phyloP scores from a whole-genome alignment of 2,329 filamentous ascomycete genomes.

The Ophiostoma perfectum region DNA sequence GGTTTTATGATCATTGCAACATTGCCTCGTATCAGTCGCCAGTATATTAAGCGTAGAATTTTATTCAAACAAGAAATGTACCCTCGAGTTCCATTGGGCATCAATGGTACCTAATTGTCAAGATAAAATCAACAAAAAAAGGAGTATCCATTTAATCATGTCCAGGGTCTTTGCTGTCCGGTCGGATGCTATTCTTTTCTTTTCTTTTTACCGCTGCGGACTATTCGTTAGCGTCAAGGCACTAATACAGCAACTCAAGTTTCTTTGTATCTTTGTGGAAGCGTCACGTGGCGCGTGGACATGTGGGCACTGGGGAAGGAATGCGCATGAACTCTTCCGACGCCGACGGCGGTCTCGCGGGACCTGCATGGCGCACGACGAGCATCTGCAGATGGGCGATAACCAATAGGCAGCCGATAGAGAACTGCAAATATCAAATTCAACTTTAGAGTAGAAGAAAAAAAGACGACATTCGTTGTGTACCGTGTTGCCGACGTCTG shows the following conservation, averaged over 20 bases:
- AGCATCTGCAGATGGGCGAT: neutral
- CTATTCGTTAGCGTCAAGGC: neutral
- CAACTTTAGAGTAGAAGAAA: neutral
- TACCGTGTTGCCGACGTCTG: neutral
- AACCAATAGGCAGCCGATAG: neutral
- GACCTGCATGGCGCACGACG: conserved; percentile 5
- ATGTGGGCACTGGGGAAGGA: conserved; percentile 1
- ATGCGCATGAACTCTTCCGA: neutral
- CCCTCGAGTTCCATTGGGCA: neutral
- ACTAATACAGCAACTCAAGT: neutral
- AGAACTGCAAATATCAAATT: neutral
- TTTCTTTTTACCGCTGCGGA: neutral
- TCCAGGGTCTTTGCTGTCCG: neutral
- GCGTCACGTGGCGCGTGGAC: conserved; percentile 1
- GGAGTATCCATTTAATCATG: neutral
- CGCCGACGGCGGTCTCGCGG: conserved; percentile 3
- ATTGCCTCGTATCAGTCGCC: too few relatives aligned
- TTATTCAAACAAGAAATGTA: neutral
- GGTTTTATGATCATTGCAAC: too few relatives aligned
- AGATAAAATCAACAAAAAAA: neutral
- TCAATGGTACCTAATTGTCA: neutral
- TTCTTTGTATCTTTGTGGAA: conserved; percentile 5
- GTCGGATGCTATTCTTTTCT: too few relatives aligned
- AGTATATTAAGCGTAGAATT: too few relatives aligned
- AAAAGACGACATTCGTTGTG: neutral